phyloP scores from a whole-genome alignment of 495 filamentous ascomycete genomes.

The Penicillium canariense region DNA sequence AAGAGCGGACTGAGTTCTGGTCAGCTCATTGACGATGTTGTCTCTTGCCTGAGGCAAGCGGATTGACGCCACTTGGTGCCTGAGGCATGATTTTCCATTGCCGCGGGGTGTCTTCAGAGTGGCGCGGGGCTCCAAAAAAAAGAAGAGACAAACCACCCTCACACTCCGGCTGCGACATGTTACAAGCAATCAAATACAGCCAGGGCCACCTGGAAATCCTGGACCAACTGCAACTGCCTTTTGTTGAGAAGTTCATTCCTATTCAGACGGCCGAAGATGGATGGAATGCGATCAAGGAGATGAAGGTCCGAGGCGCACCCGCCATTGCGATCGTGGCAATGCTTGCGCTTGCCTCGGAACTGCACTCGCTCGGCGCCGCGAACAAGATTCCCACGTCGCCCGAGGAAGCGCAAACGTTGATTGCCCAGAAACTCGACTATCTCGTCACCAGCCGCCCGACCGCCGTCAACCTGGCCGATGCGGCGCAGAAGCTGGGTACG shows the following conservation, averaged over 20 bases:
- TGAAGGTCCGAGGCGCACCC: constrained; percentile 91
- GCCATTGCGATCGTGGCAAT: constrained; percentile 97
- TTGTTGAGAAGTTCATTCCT: constrained; percentile 74
- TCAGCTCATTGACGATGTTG: too few species aligned
- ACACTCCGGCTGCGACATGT: constrained; percentile 38
- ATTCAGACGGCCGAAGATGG: constrained; percentile 75
- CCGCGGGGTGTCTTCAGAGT: too few species aligned
- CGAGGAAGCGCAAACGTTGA: constrained; percentile 62
- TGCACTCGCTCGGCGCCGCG: constrained; percentile 22
- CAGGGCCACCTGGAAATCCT: constrained; percentile 78
- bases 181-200: constrained; percentile 86
- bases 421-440: constrained; percentile 73
- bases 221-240: constrained; percentile 88
- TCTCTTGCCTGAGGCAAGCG: too few species aligned
- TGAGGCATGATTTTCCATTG: too few species aligned
- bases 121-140: too few species aligned
- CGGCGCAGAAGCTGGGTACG: constrained; percentile 71
- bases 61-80: too few species aligned
- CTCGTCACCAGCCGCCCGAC: constrained; percentile 86
- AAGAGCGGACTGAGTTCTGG: too few species aligned
- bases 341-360: constrained; percentile 71
- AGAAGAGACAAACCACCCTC: not conserved
- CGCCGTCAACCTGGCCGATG: constrained; percentile 91
- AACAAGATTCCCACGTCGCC: constrained; percentile 36
- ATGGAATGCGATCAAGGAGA: constrained; percentile 88